phyloP scores from a whole-genome alignment of 345 rosid genomes.

The Sisymbrium irio region DNA sequence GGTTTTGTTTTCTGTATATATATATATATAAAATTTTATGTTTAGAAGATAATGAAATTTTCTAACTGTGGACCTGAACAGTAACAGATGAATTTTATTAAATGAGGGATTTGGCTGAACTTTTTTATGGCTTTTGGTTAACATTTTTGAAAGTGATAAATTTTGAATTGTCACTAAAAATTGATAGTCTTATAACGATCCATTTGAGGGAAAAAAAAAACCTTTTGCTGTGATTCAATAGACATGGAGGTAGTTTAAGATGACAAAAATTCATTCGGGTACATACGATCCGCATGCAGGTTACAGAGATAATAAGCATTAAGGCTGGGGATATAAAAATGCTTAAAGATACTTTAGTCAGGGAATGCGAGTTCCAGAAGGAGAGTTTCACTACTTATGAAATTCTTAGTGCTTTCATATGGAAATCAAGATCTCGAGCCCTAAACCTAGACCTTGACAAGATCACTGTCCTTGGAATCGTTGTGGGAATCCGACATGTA shows the following conservation, averaged over 20 bases:
- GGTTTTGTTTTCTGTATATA: background rate
- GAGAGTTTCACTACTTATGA: constrained; percentile 42
- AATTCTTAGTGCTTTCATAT: constrained; percentile 40
- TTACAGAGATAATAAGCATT: constrained; percentile 8
- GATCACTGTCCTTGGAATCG: constrained; percentile 26
- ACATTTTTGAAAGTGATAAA: background rate
- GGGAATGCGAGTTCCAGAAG: background rate
- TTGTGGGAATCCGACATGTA: constrained; percentile 36
- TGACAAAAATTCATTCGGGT: background rate
- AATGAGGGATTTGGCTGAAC: too few species aligned
- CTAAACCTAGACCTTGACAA: constrained; percentile 37
- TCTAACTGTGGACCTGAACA: too few species aligned
- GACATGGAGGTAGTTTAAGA: background rate
- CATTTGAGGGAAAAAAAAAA: background rate
- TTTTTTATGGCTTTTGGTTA: too few species aligned
- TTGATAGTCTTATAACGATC: background rate
- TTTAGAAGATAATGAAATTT: too few species aligned
- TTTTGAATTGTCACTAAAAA: background rate
- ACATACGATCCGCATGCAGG: constrained; percentile 9
- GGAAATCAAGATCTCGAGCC: constrained; percentile 47
- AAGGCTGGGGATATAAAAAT: background rate
- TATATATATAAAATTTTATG: too few species aligned
- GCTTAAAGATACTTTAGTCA: constrained; percentile 10
- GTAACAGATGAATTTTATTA: too few species aligned
- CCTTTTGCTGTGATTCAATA: background rate